These are phyloP conservation scores for Butyriboletus loyo DNA, from an alignment of 768 basidiomycete species.

Conservation along the genomic window DNA sequence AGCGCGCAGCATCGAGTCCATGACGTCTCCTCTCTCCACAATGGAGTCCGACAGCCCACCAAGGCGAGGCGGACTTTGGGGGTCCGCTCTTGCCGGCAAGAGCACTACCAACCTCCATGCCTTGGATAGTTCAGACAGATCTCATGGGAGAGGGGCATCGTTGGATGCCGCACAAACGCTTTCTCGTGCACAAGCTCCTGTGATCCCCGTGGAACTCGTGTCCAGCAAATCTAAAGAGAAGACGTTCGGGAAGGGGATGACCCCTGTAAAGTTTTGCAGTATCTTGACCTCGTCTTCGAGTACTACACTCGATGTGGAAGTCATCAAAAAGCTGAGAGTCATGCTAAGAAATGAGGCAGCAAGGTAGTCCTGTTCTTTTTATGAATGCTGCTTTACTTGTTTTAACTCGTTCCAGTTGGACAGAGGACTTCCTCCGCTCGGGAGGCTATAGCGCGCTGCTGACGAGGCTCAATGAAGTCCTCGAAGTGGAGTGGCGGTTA, in stretches of 20 bases:
- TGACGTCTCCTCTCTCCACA: constrained; percentile 46
- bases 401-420: constrained; percentile 59
- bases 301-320: constrained; percentile 76
- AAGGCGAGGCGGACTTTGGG: constrained; percentile 24
- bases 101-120: constrained; percentile 30
- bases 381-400: neutral
- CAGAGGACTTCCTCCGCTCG: constrained; percentile 75
- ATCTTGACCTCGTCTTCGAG: constrained; percentile 67
- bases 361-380: constrained; percentile 42
- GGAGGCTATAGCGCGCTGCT: constrained; percentile 87
- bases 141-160: constrained; percentile 59
- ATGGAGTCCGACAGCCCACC: constrained; percentile 35
- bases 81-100: constrained; percentile 28
- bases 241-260: constrained; percentile 47
- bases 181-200: constrained; percentile 52
- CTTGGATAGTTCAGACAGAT: constrained; percentile 28
- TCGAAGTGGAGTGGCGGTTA: constrained; percentile 96
- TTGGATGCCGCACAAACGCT: constrained; percentile 52
- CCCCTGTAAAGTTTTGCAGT: constrained; percentile 65
- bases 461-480: constrained; percentile 81
- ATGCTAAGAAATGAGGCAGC: constrained; percentile 91
- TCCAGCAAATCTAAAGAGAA: constrained; percentile 52
- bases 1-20: constrained; percentile 70
- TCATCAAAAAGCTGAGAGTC: constrained; percentile 83
- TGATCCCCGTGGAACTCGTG: constrained; percentile 34